Evolutionary conservation across 768 basidiomycete species (phyloP), one percentile per base, ranked within the genome.

Genomic region (Clathrus columnatus): DNA sequence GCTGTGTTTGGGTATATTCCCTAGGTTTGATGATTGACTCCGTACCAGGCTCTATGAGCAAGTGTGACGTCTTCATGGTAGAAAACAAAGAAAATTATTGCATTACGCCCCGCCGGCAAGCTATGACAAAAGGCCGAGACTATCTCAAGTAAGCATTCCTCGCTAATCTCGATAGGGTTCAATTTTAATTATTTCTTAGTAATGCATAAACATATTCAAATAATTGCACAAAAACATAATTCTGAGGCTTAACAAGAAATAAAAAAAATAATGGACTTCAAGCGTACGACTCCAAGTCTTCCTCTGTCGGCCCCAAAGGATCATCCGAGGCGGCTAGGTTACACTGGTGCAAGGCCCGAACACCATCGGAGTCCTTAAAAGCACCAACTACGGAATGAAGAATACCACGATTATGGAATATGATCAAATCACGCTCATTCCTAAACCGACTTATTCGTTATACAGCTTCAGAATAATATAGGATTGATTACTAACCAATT

Each of bases 331-430:
- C 85, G 20, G 90, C 90, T n/a, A 93, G 76, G 65, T 91, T 91
- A 71, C 90, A 91, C 69, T 88, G 86, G 64, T 89, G 87, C 74
- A 90, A 89, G 21, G 81, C 81, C 27, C 87, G 75, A 5, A 87
- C 79, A 67, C 86, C 75, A 41, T 71, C 65, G 5, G 64, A 62
- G 43, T 83, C 80, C 28, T 74, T 72, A 68, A 93, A 90, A 16
- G 85, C 81, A 23, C 85, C 85, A 16, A 85, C 83, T 50, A 92
- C 89, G 4, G 84, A 77, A 63, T 92, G 91, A 42, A 91, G 69
- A 8, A 89, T 74, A 8, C 88, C 88, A 7, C 88, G 79, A 69
- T 93, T 92, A 67, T 92, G 87, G 78, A 94, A 92, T 27, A 94
- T 66, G 3, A 90, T 81, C 18, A 93, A 75, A 61, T 91, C 88